phyloP scores from a whole-genome alignment of 352 stramenopile species.

The Phytophthora aleatoria region DNA sequence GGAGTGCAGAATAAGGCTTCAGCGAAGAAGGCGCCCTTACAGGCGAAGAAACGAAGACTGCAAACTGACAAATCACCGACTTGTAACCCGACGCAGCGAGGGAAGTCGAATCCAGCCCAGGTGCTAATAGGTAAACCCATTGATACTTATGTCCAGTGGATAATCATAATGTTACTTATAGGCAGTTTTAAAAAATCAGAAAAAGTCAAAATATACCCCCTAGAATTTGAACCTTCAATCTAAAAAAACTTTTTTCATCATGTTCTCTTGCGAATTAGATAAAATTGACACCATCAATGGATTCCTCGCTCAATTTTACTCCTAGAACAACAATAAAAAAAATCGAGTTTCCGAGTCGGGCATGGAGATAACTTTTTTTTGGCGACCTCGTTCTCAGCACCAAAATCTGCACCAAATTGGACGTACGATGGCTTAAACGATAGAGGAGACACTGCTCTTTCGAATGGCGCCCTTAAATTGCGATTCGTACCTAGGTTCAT shows the following conservation, averaged over 20 bases:
- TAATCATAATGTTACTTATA: slow-evolving; percentile 7
- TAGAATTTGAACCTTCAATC: background rate
- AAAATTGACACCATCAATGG: background rate
- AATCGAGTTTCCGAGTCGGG: background rate
- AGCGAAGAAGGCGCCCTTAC: no score
- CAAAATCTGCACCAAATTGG: background rate
- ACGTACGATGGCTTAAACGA: background rate
- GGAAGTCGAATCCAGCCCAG: no score
- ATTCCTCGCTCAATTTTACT: slow-evolving; percentile 1
- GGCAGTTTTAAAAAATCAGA: background rate
- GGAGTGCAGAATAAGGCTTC: no score
- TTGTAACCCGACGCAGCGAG: no score
- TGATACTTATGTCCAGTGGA: background rate
- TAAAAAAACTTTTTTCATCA: no score
- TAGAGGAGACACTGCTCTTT: background rate
- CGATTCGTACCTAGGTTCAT: slow-evolving; percentile 4
- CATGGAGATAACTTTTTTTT: slow-evolving; percentile 4
- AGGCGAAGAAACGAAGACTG: background rate
- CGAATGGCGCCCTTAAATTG: slow-evolving; percentile 3
- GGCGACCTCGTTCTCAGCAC: background rate
- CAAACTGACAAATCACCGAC: no score
- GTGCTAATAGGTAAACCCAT: no score
- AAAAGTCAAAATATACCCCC: slow-evolving; percentile 9
- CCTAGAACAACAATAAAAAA: background rate
- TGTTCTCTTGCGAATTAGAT: background rate